These are phyloP conservation scores for Marvania coccoides DNA, from an alignment of 139 green algal species.

Conservation along the genomic window DNA sequence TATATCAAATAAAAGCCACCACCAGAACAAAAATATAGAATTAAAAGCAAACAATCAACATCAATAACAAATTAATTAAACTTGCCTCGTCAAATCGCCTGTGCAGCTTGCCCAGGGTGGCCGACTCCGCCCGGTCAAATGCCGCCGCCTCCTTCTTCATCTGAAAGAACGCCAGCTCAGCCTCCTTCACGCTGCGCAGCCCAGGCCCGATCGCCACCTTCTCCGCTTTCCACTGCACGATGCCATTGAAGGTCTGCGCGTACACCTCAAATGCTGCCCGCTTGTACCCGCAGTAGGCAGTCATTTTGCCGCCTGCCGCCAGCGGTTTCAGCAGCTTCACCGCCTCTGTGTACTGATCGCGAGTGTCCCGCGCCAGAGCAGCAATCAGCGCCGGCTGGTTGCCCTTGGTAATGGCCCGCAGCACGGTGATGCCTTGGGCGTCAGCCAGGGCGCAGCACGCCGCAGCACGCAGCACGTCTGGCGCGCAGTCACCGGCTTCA, in stretches of 20 bases:
- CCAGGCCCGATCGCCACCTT: constrained; percentile 2
- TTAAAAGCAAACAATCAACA: too few species aligned
- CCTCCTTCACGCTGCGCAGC: constrained; percentile 6
- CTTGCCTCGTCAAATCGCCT: constrained; percentile 1
- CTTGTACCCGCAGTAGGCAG: constrained; percentile 27
- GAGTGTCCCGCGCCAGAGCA: constrained; percentile 22
- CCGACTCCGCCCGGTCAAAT: constrained; percentile 21
- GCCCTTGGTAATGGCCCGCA: constrained; percentile 40
- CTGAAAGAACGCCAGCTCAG: not conserved
- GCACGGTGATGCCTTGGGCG: constrained; percentile 34
- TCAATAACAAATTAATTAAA: not conserved
- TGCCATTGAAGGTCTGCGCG: constrained; percentile 7
- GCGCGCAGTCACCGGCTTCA: not conserved
- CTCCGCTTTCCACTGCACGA: constrained; percentile 17
- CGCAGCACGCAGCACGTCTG: not conserved
- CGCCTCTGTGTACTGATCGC: constrained; percentile 16
- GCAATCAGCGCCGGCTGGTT: constrained; percentile 31
- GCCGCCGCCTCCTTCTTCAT: not conserved
- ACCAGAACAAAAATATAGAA: too few species aligned
- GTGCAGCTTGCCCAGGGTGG: constrained; percentile 13
- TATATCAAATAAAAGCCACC: too few species aligned
- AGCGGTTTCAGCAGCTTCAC: not conserved
- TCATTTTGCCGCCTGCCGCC: constrained; percentile 5
- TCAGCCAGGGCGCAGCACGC: constrained; percentile 18
- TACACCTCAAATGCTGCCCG: constrained; percentile 6